Evolutionary conservation across 805 yeast genomes (phyloP).

Genomic region (Peterozyma xylosa): DNA sequence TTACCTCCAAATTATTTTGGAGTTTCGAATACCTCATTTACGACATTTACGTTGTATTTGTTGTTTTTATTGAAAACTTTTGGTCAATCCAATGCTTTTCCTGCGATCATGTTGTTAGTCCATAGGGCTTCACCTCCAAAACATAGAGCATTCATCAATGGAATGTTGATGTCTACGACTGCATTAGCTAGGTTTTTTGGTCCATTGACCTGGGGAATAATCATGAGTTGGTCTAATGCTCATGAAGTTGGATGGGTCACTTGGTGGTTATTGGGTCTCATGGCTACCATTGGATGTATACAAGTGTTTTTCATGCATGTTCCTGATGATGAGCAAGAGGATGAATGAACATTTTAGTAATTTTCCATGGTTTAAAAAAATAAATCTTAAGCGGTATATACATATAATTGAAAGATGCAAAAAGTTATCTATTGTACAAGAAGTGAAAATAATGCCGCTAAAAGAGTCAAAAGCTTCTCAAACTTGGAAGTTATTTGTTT

Average conservation of each 20-base stretch:
- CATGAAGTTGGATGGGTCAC: slow-evolving; percentile 9
- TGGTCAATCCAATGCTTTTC: slow-evolving; percentile 39
- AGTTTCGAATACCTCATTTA: not conserved
- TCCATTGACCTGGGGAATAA: slow-evolving; percentile 48
- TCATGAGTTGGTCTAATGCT: slow-evolving; percentile 9
- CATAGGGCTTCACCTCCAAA: slow-evolving; percentile 47
- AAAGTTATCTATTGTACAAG: not conserved
- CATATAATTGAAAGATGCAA: not conserved
- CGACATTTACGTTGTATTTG: slow-evolving; percentile 16
- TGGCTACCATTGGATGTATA: slow-evolving; percentile 3
- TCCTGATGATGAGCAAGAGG: slow-evolving; percentile 2
- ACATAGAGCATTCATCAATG: slow-evolving; percentile 53
- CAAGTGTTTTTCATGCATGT: slow-evolving; percentile 6
- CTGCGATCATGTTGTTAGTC: slow-evolving; percentile 43
- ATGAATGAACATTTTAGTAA: not conserved
- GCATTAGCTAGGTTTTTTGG: slow-evolving; percentile 52
- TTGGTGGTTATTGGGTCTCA: slow-evolving; percentile 9
- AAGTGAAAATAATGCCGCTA: not conserved
- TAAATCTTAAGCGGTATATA: not conserved
- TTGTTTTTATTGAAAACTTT: slow-evolving; percentile 19
- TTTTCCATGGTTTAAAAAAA: not conserved
- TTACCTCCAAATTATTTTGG: slow-evolving; percentile 15
- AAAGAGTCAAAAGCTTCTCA: not conserved
- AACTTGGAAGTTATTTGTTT: slow-evolving; percentile 3
- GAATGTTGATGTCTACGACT: slow-evolving; percentile 43